Evolutionary conservation across 352 stramenopile genomes (phyloP).

Genomic region (Phytophthora chlamydospora): DNA sequence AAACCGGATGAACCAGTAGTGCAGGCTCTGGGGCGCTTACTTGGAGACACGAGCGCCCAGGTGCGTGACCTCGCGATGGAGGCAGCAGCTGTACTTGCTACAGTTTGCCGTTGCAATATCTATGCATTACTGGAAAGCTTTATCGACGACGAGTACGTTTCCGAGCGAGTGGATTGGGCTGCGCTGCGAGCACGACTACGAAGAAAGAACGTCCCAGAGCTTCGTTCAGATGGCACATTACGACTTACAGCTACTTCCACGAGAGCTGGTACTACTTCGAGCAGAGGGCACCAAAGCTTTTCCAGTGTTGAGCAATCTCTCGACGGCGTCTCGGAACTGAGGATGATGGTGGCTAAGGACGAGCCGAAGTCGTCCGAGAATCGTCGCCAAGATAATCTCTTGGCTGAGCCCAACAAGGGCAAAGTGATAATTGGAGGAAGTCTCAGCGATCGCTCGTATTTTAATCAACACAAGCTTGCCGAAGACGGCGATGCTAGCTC

Average conservation of each 20-base stretch:
- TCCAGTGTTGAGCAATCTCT: constrained; percentile 44
- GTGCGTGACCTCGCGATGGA: constrained; percentile 61
- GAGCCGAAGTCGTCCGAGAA: not conserved
- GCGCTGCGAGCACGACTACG: constrained; percentile 44
- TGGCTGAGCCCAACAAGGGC: constrained; percentile 2
- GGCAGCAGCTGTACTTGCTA: constrained; percentile 40
- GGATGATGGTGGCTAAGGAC: constrained; percentile 33
- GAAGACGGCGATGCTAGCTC: not conserved
- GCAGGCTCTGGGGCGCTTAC: constrained; percentile 44
- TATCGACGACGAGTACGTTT: constrained; percentile 61
- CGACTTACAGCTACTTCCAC: constrained; percentile 7
- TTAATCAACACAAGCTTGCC: constrained; percentile 15
- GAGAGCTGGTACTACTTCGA: not conserved
- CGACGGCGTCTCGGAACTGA: constrained; percentile 46
- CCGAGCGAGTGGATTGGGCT: constrained; percentile 61
- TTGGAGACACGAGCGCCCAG: constrained; percentile 52
- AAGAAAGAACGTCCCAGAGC: constrained; percentile 38
- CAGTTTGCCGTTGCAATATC: constrained; percentile 45
- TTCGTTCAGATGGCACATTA: constrained; percentile 48
- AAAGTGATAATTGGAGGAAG: constrained; percentile 27
- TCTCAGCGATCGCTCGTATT: constrained; percentile 55
- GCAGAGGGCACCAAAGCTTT: constrained; percentile 5
- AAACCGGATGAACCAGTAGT: constrained; percentile 33
- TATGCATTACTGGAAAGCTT: constrained; percentile 47
- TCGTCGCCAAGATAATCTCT: not conserved